phyloP scores from a whole-genome alignment of 305 asterid species.

The Fraxinus platypoda region DNA sequence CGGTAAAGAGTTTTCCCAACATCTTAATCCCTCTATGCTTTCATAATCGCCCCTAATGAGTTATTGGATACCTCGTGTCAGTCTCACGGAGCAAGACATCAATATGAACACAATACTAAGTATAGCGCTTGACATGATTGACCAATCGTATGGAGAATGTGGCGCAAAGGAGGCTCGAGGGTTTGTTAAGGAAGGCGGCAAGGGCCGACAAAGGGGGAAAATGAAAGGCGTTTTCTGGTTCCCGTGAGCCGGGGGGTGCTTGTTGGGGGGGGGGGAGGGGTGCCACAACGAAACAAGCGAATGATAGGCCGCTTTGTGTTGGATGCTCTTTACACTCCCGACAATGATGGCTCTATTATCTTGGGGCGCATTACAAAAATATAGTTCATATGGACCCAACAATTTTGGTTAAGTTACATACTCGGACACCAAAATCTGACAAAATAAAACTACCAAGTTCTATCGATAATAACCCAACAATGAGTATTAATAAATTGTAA shows the following conservation, averaged over 20 bases:
- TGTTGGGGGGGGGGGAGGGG: no score
- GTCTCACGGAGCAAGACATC: no score
- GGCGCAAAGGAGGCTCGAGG: background rate
- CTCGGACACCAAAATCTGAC: background rate
- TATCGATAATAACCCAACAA: background rate
- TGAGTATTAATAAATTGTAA: background rate
- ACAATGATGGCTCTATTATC: no score
- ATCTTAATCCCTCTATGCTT: no score
- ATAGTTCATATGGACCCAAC: background rate
- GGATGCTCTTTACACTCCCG: no score
- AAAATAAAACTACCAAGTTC: background rate
- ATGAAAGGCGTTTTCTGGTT: background rate
- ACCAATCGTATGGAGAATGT: background rate
- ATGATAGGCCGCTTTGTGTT: background rate
- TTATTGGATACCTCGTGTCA: no score
- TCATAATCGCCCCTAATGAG: no score
- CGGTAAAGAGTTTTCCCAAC: no score
- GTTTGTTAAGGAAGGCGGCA: conserved; percentile 2
- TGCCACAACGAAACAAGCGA: background rate
- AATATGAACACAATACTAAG: no score
- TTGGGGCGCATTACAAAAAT: background rate
- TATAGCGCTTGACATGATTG: no score
- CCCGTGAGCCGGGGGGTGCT: background rate
- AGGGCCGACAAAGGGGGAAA: conserved; percentile 1
- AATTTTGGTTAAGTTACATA: background rate